Evolutionary conservation across 2,329 filamentous ascomycete species (phyloP).

Genomic region (Chrysoporthe austroafricana): DNA sequence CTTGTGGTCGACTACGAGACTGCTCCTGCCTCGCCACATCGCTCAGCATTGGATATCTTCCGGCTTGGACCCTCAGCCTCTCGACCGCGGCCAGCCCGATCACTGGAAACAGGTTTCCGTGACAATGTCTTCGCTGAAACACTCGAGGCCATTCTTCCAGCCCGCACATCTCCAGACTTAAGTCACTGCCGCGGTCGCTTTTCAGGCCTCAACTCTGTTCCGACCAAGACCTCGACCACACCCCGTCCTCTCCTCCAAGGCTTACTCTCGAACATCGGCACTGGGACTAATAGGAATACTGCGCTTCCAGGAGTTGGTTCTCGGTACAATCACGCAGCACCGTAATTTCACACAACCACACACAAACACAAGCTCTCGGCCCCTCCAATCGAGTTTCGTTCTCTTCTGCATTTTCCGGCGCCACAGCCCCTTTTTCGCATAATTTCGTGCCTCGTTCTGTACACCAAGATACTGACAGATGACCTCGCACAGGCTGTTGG

Average conservation of each 20-base stretch:
- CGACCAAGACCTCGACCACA: conserved; percentile 16
- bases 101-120: conserved; percentile 25
- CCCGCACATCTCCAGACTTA: conserved; percentile 15
- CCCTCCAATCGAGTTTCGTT: conserved; percentile 18
- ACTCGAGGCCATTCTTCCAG: conserved; percentile 22
- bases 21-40: conserved; percentile 1
- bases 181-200: conserved; percentile 16
- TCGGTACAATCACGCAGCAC: conserved; percentile 20
- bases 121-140: conserved; percentile 26
- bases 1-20: conserved; percentile 1
- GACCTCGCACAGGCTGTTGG: conserved; percentile 36
- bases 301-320: conserved; percentile 1
- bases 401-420: conserved; percentile 17
- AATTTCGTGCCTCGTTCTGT: conserved; percentile 25
- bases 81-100: conserved; percentile 16
- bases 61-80: conserved; percentile 21
- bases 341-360: conserved; percentile 14
- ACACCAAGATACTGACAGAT: conserved; percentile 35
- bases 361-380: conserved; percentile 18
- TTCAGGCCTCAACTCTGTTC: conserved; percentile 18
- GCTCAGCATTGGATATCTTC: conserved; percentile 19
- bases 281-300: background rate
- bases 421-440: conserved; percentile 22
- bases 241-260: background rate
- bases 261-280: background rate